A percentile compares a stretch with the other conserved stretches of the same genome.
phyloP scores from a whole-genome alignment of 2,329 filamentous ascomycete genomes.

The Fusarium palustre region DNA sequence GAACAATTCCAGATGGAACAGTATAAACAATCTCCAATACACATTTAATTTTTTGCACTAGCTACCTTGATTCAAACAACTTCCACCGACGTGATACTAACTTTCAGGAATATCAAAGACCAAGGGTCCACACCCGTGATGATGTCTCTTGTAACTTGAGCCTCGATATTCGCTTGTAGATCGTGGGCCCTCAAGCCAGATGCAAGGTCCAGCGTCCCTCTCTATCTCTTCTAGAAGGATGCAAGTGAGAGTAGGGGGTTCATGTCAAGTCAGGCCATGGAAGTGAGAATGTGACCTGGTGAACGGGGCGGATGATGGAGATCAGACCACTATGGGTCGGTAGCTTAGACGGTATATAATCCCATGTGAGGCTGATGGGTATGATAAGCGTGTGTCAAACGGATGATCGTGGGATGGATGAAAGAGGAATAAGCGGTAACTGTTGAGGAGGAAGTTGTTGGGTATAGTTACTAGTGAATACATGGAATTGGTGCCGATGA shows the following conservation, averaged over 20 bases:
- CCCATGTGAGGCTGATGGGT: slow-evolving; percentile 30
- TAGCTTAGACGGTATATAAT: slow-evolving; percentile 36
- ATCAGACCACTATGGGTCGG: slow-evolving; percentile 46
- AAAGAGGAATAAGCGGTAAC: not conserved
- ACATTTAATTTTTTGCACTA: slow-evolving; percentile 34
- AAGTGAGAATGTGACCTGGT: slow-evolving; percentile 4
- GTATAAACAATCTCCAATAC: slow-evolving; percentile 45
- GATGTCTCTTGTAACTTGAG: not conserved
- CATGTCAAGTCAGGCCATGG: slow-evolving; percentile 30
- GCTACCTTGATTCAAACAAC: not conserved
- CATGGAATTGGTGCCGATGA: not conserved
- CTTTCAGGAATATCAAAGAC: not conserved
- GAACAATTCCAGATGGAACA: slow-evolving; percentile 35
- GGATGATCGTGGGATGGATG: slow-evolving; percentile 16
- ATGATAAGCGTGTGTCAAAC: slow-evolving; percentile 5
- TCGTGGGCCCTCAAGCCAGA: slow-evolving; percentile 23
- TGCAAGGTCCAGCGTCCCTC: slow-evolving; percentile 19
- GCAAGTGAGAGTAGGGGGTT: not conserved
- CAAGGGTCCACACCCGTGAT: not conserved
- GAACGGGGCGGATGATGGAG: slow-evolving; percentile 26
- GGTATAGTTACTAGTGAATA: not conserved
- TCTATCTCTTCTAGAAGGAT: slow-evolving; percentile 21
- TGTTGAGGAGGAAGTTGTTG: not conserved
- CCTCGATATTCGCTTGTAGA: slow-evolving; percentile 9
- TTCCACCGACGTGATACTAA: not conserved